A percentile compares a stretch with the other conserved stretches of the same genome.
These are phyloP conservation scores for Xylaria sp. DNA, from an alignment of 2,329 filamentous ascomycete genomes.

Conservation along the genomic window DNA sequence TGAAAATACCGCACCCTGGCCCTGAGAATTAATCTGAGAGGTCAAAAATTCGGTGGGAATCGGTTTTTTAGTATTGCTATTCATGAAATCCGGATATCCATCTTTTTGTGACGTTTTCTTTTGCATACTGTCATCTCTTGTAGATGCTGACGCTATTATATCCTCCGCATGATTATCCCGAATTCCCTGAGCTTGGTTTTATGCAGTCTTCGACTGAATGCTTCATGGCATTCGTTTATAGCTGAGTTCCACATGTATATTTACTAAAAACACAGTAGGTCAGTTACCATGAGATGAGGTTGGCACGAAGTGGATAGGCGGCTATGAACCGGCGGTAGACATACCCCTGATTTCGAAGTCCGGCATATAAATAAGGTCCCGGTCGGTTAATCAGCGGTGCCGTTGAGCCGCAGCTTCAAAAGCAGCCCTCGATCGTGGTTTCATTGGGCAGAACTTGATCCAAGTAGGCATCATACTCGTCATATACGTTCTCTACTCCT, in stretches of 20 bases:
- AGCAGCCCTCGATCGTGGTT: constrained; percentile 40
- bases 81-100: neutral
- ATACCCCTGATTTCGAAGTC: constrained; percentile 44
- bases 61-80: neutral
- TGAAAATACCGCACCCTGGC: constrained; percentile 3
- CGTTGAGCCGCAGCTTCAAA: constrained; percentile 39
- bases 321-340: neutral
- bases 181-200: constrained; percentile 40
- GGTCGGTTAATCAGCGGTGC: constrained; percentile 15
- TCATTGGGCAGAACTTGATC: constrained; percentile 32
- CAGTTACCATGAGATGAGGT: neutral
- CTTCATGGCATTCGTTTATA: constrained; percentile 35
- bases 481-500: constrained; percentile 36
- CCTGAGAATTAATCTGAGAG: neutral
- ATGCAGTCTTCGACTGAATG: constrained; percentile 40
- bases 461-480: constrained; percentile 33
- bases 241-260: constrained; percentile 41
- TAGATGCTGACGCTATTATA: constrained; percentile 28
- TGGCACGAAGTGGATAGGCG: too few species aligned
- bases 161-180: constrained; percentile 42
- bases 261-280: constrained; percentile 31
- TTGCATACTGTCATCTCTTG: too few species aligned
- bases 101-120: neutral
- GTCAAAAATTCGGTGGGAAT: neutral
- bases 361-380: constrained; percentile 37